Conservation (phyloP, 2,329 filamentous ascomycete species). For the Microthyrium microscopicum region DNA sequence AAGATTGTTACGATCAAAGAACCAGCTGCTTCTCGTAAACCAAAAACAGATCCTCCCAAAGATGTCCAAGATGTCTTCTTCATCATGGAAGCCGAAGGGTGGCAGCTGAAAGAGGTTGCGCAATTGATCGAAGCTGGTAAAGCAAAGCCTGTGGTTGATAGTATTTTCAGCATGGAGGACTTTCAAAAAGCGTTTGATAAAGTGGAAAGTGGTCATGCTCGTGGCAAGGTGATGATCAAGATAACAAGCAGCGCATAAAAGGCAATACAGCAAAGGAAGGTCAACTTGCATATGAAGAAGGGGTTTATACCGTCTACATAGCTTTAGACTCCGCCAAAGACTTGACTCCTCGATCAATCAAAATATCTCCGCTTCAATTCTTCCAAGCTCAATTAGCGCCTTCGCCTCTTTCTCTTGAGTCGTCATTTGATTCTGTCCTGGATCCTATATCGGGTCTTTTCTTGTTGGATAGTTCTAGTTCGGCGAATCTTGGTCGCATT, state of each 20-base stretch:
- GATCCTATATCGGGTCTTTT: no score
- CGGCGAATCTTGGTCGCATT: slow-evolving; percentile 65
- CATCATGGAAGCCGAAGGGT: slow-evolving; percentile 6
- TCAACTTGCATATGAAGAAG: no score
- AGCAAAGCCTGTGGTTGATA: slow-evolving; percentile 6
- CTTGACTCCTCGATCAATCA: no score
- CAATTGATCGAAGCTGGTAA: slow-evolving; percentile 5
- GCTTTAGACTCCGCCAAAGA: no score
- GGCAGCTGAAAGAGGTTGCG: slow-evolving; percentile 6
- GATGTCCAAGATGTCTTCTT: slow-evolving; percentile 3
- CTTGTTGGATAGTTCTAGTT: slow-evolving; percentile 33
- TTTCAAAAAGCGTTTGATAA: slow-evolving; percentile 18
- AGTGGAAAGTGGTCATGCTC: slow-evolving; percentile 20
- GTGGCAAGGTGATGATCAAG: slow-evolving; percentile 20
- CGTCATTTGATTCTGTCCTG: no score
- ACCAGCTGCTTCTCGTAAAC: neutral
- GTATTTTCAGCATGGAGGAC: neutral
- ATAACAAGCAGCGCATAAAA: no score
- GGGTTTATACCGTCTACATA: no score
- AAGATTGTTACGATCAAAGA: slow-evolving; percentile 3
- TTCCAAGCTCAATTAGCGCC: no score
- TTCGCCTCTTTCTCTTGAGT: no score
- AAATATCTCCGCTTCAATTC: no score
- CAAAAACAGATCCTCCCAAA: neutral
- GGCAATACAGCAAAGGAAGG: no score